These are phyloP conservation scores for Collybia nuda DNA, from an alignment of 768 basidiomycete genomes.

Conservation along the genomic window DNA sequence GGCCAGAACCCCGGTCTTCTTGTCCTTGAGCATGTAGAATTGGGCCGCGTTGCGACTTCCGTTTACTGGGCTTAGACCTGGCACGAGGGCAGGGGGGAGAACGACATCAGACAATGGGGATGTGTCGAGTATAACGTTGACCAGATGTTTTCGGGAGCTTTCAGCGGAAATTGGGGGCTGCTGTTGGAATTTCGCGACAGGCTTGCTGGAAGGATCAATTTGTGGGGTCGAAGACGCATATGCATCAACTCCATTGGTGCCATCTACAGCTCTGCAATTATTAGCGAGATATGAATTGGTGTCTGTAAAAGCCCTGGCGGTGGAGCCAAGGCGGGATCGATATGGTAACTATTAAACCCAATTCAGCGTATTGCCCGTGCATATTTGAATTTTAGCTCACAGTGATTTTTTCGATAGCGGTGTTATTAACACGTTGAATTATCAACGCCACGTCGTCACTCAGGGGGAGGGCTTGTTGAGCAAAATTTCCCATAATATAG, in stretches of 20 bases:
- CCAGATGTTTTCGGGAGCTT: slow-evolving; percentile 33
- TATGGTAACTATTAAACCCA: slow-evolving; percentile 48
- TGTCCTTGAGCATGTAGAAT: slow-evolving; percentile 54
- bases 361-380: background rate
- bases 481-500: slow-evolving; percentile 54
- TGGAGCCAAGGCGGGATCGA: slow-evolving; percentile 50
- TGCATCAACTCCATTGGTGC: slow-evolving; percentile 48
- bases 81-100: slow-evolving; percentile 39
- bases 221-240: slow-evolving; percentile 21
- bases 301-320: slow-evolving; percentile 47
- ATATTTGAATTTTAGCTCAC: slow-evolving; percentile 27
- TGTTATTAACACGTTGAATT: slow-evolving; percentile 40
- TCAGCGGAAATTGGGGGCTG: slow-evolving; percentile 30
- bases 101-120: slow-evolving; percentile 42
- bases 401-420: slow-evolving; percentile 37
- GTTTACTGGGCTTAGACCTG: slow-evolving; percentile 33
- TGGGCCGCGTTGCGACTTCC: slow-evolving; percentile 52
- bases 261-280: slow-evolving; percentile 48
- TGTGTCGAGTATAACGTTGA: slow-evolving; percentile 52
- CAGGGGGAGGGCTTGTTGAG: slow-evolving; percentile 51
- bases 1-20: slow-evolving; percentile 53
- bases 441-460: slow-evolving; percentile 47
- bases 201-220: slow-evolving; percentile 13
- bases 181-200: slow-evolving; percentile 38
- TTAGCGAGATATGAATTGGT: slow-evolving; percentile 45